A percentile compares a stretch with the other conserved stretches of the same genome.
These are phyloP conservation scores for Mortierella alpina DNA, from an alignment of 192 early-diverging fungal genomes.

Conservation along the genomic window DNA sequence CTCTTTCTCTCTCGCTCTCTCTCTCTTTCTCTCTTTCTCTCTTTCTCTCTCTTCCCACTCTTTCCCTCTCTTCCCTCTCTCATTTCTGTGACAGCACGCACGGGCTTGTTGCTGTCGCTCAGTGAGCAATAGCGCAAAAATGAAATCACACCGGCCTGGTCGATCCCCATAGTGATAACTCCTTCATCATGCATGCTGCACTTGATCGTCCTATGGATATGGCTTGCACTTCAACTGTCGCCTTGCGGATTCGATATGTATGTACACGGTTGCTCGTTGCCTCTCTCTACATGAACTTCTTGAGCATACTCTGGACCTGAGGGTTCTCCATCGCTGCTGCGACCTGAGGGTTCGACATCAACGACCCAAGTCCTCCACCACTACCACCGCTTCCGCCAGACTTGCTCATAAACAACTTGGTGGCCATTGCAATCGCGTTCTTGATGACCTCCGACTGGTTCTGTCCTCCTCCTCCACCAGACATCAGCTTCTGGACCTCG, in stretches of 20 bases:
- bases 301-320: constrained; percentile 8
- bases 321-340: constrained; percentile 11
- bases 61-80: no score
- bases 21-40: no score
- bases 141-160: no score
- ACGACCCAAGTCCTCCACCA: constrained; percentile 9
- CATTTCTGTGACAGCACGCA: no score
- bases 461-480: constrained; percentile 24
- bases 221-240: background rate
- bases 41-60: background rate
- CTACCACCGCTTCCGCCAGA: constrained; percentile 8
- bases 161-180: no score
- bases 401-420: constrained; percentile 41
- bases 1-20: background rate
- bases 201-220: background rate
- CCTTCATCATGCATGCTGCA: no score
- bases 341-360: constrained; percentile 9
- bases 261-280: no score
- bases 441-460: constrained; percentile 33
- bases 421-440: constrained; percentile 39
- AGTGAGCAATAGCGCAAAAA: no score
- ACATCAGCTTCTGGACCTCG: constrained; percentile 48
- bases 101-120: no score
- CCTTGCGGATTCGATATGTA: no score
- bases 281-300: constrained; percentile 12